A percentile compares a stretch with the other conserved stretches of the same genome.
phyloP scores from a whole-genome alignment of 192 early-diverging fungal genomes.

The Chytriomyces confervae region DNA sequence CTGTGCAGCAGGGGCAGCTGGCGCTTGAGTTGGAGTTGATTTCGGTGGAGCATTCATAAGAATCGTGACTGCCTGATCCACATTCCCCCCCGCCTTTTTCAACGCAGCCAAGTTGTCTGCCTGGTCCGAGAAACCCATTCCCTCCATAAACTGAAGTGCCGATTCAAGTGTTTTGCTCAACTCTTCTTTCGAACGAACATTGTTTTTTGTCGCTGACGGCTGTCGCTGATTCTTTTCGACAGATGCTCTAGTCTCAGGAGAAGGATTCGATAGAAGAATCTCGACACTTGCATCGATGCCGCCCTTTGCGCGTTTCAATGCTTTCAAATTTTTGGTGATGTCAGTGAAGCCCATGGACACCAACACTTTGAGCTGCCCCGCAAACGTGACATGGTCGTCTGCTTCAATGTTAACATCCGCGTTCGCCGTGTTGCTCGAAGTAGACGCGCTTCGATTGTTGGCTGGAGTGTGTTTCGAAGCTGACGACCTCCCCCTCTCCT shows the following conservation, averaged over 20 bases:
- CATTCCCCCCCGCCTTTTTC: slow-evolving; percentile 71
- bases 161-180: slow-evolving; percentile 58
- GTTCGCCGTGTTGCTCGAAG: neutral
- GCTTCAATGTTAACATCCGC: slow-evolving; percentile 7
- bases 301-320: slow-evolving; percentile 73
- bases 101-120: slow-evolving; percentile 72
- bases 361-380: slow-evolving; percentile 44
- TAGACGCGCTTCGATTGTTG: neutral
- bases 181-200: neutral
- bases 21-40: neutral
- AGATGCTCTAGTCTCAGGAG: neutral
- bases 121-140: slow-evolving; percentile 78
- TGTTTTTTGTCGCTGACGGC: neutral
- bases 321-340: slow-evolving; percentile 65
- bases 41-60: slow-evolving; percentile 54
- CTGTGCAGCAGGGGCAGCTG: neutral
- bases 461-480: neutral
- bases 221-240: neutral
- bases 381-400: slow-evolving; percentile 37
- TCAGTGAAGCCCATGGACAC: slow-evolving; percentile 86
- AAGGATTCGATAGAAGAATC: slow-evolving; percentile 47
- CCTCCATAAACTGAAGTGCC: slow-evolving; percentile 56
- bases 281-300: slow-evolving; percentile 77
- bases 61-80: slow-evolving; percentile 74
- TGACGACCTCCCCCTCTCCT: neutral